A percentile compares a stretch with the other conserved stretches of the same genome.
These are phyloP conservation scores for Agaricus sinodeliciosus DNA, from an alignment of 768 basidiomycete species.

Conservation along the genomic window DNA sequence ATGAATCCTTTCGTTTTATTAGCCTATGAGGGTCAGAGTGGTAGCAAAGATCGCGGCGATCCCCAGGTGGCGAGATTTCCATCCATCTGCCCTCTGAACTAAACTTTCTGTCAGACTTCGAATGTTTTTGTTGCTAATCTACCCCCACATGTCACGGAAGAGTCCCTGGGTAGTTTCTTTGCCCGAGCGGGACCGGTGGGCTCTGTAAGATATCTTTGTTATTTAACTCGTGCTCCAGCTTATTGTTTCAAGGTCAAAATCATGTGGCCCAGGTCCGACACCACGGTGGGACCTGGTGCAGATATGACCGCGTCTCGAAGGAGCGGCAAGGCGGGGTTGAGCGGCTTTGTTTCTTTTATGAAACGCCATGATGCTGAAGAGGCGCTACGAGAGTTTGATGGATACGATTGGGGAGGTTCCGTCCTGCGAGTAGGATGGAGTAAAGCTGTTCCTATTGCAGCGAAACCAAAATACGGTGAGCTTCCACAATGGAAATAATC, in stretches of 20 bases:
- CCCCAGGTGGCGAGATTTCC: slow-evolving; percentile 53
- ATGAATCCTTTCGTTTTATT: background rate
- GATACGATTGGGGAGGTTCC: slow-evolving; percentile 91
- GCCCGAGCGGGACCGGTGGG: slow-evolving; percentile 90
- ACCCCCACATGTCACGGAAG: slow-evolving; percentile 82
- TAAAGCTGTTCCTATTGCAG: slow-evolving; percentile 86
- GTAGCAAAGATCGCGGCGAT: slow-evolving; percentile 85
- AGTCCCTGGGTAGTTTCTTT: slow-evolving; percentile 82
- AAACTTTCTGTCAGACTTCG: slow-evolving; percentile 57
- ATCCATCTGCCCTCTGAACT: background rate
- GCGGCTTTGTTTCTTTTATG: slow-evolving; percentile 98
- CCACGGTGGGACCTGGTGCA: slow-evolving; percentile 56
- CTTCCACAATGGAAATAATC: background rate
- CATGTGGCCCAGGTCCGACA: slow-evolving; percentile 96
- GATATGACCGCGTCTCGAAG: slow-evolving; percentile 72
- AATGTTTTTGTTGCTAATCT: slow-evolving; percentile 96
- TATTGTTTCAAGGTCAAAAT: slow-evolving; percentile 66
- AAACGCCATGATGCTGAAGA: slow-evolving; percentile 84
- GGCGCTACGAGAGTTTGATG: slow-evolving; percentile 86
- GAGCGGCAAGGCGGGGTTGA: slow-evolving; percentile 68
- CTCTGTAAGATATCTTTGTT: slow-evolving; percentile 47
- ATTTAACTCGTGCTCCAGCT: background rate
- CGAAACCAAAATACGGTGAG: slow-evolving; percentile 75
- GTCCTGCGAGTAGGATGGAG: slow-evolving; percentile 92
- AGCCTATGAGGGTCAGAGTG: slow-evolving; percentile 88